Base-by-base conservation (phyloP, 345 rosid species). In the Hevea brasiliensis region DNA sequence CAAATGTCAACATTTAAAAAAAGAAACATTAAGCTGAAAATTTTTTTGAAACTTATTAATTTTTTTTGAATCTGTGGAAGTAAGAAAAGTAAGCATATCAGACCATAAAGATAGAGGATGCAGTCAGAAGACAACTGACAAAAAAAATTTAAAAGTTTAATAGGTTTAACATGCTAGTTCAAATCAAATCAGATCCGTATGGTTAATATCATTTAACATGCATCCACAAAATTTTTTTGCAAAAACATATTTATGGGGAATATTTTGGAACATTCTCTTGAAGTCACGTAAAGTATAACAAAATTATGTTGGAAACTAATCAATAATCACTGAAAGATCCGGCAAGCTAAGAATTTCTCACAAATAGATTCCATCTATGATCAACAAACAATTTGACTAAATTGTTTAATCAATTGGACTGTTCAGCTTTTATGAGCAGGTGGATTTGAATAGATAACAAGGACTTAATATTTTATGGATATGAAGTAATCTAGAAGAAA, bases 21-120 rank as follows among this genome's bases (percentile, higher is more conserved):
- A 18, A n/a, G n/a, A n/a, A n/a, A n/a, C 56, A n/a, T 62, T 77
- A 2, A 67, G 55, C 65, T 5, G 64, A 32, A 24, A 24, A 40
- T 57, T 55, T 71, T 8, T 69, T 53, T 0, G 17, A 1, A 61
- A 6, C 44, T 1, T 23, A 13, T 37, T 40, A n/a, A n/a, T n/a
- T n/a, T 62, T 61, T 41, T 17, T 27, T 62, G 20, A 9, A 20
- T 18, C 66, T 26, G 20, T 40, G 17, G 12, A 29, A 27, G 0
- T 61, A 56, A 56, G 32, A 23, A 15, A 61, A 61, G 44, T 15
- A n/a, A n/a, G n/a, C 44, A 61, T 61, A 15, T 15, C 6, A 59
- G 4, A 59, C 32, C n/a, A 57, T 14, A 10, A 0, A 44, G 12
- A 44, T 44, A 13, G 13, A 47, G 53, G 53, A 9, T 17, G 8